Percentiles rank a stretch among this genome's conserved stretches.
Conservation (phyloP, 2,329 filamentous ascomycete genomes). For the Xylariaceae sp. region DNA sequence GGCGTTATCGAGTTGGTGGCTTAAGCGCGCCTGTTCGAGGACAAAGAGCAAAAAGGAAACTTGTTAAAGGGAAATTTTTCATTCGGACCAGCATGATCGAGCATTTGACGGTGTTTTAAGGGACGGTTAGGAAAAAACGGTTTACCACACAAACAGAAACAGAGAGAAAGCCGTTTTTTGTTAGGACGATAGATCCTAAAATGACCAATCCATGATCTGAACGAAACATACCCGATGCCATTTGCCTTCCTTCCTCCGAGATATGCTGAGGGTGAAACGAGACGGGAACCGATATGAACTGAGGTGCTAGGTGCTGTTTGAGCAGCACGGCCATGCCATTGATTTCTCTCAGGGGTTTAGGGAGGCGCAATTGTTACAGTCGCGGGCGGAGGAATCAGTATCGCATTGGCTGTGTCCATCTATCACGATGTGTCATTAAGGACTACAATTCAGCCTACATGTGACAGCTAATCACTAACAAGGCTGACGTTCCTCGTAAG, state of each 20-base stretch:
- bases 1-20: slow-evolving; percentile 47
- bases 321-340: not conserved
- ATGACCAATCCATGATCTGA: slow-evolving; percentile 13
- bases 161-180: not conserved
- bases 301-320: not conserved
- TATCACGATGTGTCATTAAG: not conserved
- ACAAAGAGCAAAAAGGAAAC: not conserved
- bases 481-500: not conserved
- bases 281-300: not conserved
- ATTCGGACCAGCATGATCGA: slow-evolving; percentile 6
- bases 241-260: not conserved
- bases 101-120: slow-evolving; percentile 20
- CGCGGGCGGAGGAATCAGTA: not conserved
- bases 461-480: not conserved
- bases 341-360: not conserved
- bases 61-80: not conserved
- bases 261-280: slow-evolving; percentile 5
- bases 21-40: slow-evolving; percentile 5
- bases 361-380: not conserved
- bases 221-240: not conserved
- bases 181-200: slow-evolving; percentile 15
- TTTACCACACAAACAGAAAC: too few relatives aligned
- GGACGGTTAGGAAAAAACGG: slow-evolving; percentile 7
- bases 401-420: not conserved
- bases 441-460: not conserved